Evolutionary conservation across 2,329 filamentous ascomycete species (phyloP).

Genomic region (Diaporthe citrichinensis): DNA sequence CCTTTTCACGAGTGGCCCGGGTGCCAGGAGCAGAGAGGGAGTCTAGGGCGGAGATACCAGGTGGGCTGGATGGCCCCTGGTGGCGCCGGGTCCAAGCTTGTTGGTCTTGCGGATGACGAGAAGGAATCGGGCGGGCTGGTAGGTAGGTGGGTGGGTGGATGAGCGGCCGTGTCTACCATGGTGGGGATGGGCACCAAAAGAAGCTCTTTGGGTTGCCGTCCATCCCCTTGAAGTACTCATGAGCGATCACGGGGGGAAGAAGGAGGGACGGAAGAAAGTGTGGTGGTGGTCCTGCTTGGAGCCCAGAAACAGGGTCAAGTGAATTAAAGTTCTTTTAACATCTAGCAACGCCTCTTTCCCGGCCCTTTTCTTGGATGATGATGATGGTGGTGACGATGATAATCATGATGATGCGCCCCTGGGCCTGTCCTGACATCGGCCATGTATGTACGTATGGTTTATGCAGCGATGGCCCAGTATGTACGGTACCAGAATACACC

Average conservation of each 20-base stretch:
- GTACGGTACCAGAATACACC: conserved; percentile 17
- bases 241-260: not conserved
- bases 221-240: not conserved
- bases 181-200: not conserved
- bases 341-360: conserved; percentile 33
- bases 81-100: not conserved
- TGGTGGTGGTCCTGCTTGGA: not conserved
- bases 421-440: conserved; percentile 10
- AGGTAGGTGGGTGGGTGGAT: not conserved
- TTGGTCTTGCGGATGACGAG: not conserved
- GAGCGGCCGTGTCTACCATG: no score
- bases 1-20: no score
- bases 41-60: not conserved
- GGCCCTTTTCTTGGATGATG: not conserved
- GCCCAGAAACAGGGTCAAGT: conserved; percentile 12
- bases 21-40: not conserved
- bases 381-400: not conserved
- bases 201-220: no score
- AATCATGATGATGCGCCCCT: conserved; percentile 1
- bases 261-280: no score
- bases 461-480: conserved; percentile 26
- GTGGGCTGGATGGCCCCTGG: not conserved
- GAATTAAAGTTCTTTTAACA: conserved; percentile 20
- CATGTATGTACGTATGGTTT: conserved; percentile 25
- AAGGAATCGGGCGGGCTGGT: not conserved